Percentiles rank a stretch among this genome's conserved stretches.
These are phyloP conservation scores for Dendrobium huoshanense DNA, from an alignment of 106 monocot species.

Conservation along the genomic window DNA sequence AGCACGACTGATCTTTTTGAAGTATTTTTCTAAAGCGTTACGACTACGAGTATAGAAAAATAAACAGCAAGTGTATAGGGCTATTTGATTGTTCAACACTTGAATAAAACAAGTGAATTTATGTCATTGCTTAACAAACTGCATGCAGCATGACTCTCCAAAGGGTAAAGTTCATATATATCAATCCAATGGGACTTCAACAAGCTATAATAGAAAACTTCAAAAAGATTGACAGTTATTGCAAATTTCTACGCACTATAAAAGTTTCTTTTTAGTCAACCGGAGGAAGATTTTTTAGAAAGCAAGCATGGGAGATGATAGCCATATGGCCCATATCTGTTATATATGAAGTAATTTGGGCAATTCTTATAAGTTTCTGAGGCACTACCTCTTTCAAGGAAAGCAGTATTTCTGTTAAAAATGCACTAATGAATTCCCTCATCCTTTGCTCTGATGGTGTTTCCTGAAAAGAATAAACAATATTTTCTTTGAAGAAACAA, in stretches of 20 bases:
- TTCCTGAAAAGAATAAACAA: conserved; percentile 1
- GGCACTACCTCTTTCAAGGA: conserved; percentile 81
- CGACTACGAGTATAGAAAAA: not conserved
- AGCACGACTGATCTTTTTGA: not conserved
- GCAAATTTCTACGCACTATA: not conserved
- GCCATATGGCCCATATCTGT: too few species aligned
- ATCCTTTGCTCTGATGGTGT: conserved; percentile 43
- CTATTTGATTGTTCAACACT: not conserved
- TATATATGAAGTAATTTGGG: not conserved
- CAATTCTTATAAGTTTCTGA: not conserved
- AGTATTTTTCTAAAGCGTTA: not conserved
- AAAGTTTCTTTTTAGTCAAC: not conserved
- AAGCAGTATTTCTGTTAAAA: conserved; percentile 90
- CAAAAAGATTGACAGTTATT: not conserved
- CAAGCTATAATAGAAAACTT: not conserved
- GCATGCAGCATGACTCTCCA: not conserved
- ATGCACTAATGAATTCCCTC: conserved; percentile 60
- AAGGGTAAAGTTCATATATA: not conserved
- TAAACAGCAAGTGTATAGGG: not conserved
- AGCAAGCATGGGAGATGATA: not conserved
- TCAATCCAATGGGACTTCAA: not conserved
- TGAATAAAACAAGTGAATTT: not conserved
- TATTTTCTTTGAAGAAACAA: conserved; percentile 40
- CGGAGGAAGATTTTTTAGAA: not conserved
- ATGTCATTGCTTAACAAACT: too few species aligned